Conservation (phyloP, 192 early-diverging fungal species). For the Umbelopsis isabellina region DNA sequence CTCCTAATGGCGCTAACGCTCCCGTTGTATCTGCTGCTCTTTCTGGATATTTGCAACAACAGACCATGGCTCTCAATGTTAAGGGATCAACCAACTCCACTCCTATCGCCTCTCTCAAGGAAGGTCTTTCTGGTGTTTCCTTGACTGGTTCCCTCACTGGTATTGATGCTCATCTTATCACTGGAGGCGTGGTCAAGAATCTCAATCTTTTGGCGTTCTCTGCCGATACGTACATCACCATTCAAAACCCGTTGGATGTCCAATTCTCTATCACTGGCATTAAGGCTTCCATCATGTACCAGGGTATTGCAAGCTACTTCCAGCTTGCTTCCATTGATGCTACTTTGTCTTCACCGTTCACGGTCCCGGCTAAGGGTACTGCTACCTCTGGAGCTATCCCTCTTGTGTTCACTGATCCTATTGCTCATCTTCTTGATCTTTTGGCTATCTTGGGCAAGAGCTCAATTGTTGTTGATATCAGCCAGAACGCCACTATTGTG, state of each 20-base stretch:
- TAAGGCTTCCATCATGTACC: slow-evolving; percentile 16
- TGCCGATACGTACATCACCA: slow-evolving; percentile 22
- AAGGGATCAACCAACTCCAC: slow-evolving; percentile 44
- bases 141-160: slow-evolving; percentile 47
- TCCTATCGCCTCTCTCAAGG: slow-evolving; percentile 44
- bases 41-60: slow-evolving; percentile 45
- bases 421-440: slow-evolving; percentile 17
- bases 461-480: slow-evolving; percentile 23
- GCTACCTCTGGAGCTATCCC: slow-evolving; percentile 18
- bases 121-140: slow-evolving; percentile 45
- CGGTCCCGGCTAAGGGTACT: slow-evolving; percentile 23
- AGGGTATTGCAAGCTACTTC: neutral
- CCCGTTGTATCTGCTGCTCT: slow-evolving; percentile 39
- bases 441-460: slow-evolving; percentile 20
- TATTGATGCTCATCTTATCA: slow-evolving; percentile 47
- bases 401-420: slow-evolving; percentile 7
- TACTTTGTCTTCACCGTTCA: slow-evolving; percentile 14
- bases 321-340: slow-evolving; percentile 28
- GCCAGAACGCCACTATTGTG: slow-evolving; percentile 21
- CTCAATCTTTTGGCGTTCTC: neutral
- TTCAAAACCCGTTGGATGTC: slow-evolving; percentile 32
- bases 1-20: slow-evolving; percentile 20
- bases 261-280: slow-evolving; percentile 14
- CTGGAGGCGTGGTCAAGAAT: slow-evolving; percentile 10
- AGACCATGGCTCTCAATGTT: slow-evolving; percentile 38